A percentile compares a stretch with the other conserved stretches of the same genome.
Conservation (phyloP, 1,284 basidiomycete genomes). For the Marasmius fiardii region DNA sequence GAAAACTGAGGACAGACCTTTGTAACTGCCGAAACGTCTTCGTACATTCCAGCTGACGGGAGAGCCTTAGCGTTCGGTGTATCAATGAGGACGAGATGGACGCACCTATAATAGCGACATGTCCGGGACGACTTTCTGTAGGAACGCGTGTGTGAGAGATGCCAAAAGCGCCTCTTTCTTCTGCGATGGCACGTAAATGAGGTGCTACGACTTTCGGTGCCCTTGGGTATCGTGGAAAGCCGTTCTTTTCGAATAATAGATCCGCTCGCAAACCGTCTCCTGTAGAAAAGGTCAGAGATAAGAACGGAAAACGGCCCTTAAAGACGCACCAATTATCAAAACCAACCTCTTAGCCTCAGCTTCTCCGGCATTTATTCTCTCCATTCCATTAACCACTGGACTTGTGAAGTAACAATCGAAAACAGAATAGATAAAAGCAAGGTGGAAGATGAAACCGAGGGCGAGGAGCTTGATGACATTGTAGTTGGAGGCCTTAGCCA, state of each 20-base stretch:
- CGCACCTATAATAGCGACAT: slow-evolving; percentile 83
- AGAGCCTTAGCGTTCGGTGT: not conserved
- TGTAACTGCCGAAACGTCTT: slow-evolving; percentile 88
- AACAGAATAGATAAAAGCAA: slow-evolving; percentile 70
- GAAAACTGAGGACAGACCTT: slow-evolving; percentile 42
- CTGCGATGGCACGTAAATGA: slow-evolving; percentile 64
- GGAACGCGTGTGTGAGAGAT: slow-evolving; percentile 87
- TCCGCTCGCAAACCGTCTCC: slow-evolving; percentile 86
- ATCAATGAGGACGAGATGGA: slow-evolving; percentile 1
- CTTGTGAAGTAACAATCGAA: slow-evolving; percentile 92
- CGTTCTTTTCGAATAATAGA: slow-evolving; percentile 67
- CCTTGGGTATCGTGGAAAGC: slow-evolving; percentile 49
- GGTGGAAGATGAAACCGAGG: slow-evolving; percentile 72
- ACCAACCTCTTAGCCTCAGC: slow-evolving; percentile 72
- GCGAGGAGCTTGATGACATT: slow-evolving; percentile 47
- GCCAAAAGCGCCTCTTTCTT: slow-evolving; percentile 74
- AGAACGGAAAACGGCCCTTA: not conserved
- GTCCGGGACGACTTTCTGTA: slow-evolving; percentile 87
- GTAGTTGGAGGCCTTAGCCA: slow-evolving; percentile 19
- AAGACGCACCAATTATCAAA: slow-evolving; percentile 70
- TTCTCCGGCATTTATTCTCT: slow-evolving; percentile 40
- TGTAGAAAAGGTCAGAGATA: slow-evolving; percentile 24
- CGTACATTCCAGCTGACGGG: slow-evolving; percentile 78
- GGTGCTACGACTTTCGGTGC: slow-evolving; percentile 73
- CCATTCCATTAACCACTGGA: slow-evolving; percentile 75